Evolutionary conservation across 352 stramenopile species (phyloP), one percentile per base, ranked within the genome.

Genomic region (Globisporangium okanoganense): DNA sequence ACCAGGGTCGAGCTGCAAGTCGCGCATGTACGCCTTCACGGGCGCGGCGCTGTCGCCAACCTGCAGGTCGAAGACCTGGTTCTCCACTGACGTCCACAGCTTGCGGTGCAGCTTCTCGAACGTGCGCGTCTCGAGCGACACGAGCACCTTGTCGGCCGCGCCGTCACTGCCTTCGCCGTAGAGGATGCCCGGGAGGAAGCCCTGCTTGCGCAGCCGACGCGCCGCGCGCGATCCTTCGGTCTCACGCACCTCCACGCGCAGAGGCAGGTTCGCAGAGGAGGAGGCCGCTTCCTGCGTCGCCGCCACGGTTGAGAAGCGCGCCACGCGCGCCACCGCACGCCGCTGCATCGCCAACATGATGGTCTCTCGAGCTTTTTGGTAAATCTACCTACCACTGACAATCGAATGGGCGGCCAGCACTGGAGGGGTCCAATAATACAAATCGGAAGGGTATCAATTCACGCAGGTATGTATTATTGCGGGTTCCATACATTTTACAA

Each of bases 101-200:
- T 96, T 92, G 62, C 85, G 82, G 75, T 96, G 85, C 59, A 94
- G 50, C 48, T 82, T 72, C 71, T 96, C 83, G 61, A 96, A 96
- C 24, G 71, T 56, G 58, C 80, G 80, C 55, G 85, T 90, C 47
- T 79, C 66, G 40, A 94, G 72, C 25, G 83, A 70, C 47, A 96
- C 83, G 27, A 94, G 76, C 58, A 94, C 75, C 65, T 88, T 87
- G 62, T 89, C 76, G 29, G 71, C 62, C 56, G 76, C 69, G 62
- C 87, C 87, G 38, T 89, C 67, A 35, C 64, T 71, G 54, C 85
- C 85, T 64, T 96, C 83, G 61, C 87, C 87, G 69, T 96, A 96
- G 31, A 96, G 68, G 35, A 96, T 78, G 50, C 87, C 87, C 2
- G 87, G 87, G 24, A 96, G 70, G 38, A 89, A 70, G 16, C 87